These are phyloP conservation scores for Aspergillus hancockii DNA, from an alignment of 495 filamentous ascomycete genomes.

Conservation along the genomic window DNA sequence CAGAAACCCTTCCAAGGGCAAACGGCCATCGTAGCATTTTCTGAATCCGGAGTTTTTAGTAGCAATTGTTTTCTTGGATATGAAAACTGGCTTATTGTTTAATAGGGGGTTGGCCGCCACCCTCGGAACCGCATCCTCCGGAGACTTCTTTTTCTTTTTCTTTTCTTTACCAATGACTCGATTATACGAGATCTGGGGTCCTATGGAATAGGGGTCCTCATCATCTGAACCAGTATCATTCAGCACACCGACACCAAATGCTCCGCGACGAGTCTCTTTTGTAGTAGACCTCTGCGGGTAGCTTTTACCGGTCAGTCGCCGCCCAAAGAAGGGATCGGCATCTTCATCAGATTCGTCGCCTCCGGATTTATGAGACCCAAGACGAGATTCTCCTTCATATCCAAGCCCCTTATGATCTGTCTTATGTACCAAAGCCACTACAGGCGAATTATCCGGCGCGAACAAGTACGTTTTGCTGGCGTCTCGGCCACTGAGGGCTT, in stretches of 20 bases:
- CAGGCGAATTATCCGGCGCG: slow-evolving; percentile 79
- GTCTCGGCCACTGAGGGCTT: slow-evolving; percentile 34
- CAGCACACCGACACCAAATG: slow-evolving; percentile 84
- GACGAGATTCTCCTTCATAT: slow-evolving; percentile 64
- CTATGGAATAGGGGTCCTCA: slow-evolving; percentile 91
- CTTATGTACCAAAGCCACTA: slow-evolving; percentile 77
- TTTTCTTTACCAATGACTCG: slow-evolving; percentile 80
- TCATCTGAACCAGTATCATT: slow-evolving; percentile 98
- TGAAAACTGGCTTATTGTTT: slow-evolving; percentile 70
- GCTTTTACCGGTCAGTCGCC: slow-evolving; percentile 29
- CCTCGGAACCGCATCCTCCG: slow-evolving; percentile 35
- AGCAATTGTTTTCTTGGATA: slow-evolving; percentile 69
- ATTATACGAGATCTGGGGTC: slow-evolving; percentile 90
- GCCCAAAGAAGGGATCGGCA: slow-evolving; percentile 45
- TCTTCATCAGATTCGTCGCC: slow-evolving; percentile 50
- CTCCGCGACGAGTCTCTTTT: slow-evolving; percentile 57
- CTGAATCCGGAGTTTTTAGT: slow-evolving; percentile 60
- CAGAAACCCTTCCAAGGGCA: slow-evolving; percentile 84
- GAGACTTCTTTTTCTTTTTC: slow-evolving; percentile 70
- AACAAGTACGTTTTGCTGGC: slow-evolving; percentile 68
- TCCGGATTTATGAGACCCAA: slow-evolving; percentile 39
- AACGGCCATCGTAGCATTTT: slow-evolving; percentile 85
- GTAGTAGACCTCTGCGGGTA: slow-evolving; percentile 42
- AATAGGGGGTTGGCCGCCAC: slow-evolving; percentile 62
- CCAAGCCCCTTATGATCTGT: slow-evolving; percentile 81